Percentiles rank a stretch among this genome's conserved stretches.
Evolutionary conservation across 192 early-diverging fungal species (phyloP).

Genomic region (Globomyces pollinis-pini): DNA sequence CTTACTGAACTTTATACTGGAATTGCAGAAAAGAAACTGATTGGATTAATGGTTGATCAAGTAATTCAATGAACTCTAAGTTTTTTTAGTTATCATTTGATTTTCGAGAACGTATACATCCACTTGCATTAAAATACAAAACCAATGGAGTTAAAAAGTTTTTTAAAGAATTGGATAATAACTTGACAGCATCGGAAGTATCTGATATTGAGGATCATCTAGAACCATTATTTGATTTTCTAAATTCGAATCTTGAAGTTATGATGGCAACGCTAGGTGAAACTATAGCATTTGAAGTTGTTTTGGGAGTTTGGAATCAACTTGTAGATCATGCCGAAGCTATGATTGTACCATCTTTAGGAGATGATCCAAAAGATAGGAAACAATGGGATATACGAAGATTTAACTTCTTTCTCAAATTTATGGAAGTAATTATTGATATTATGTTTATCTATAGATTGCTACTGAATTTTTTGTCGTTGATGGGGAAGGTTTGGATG

Average conservation of each 20-base stretch:
- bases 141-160: constrained; percentile 1
- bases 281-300: constrained; percentile 14
- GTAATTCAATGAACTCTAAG: constrained; percentile 1
- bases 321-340: constrained; percentile 14
- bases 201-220: constrained; percentile 18
- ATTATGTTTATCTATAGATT: constrained; percentile 3
- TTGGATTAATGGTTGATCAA: constrained; percentile 16
- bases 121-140: constrained; percentile 18
- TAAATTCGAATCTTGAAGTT: constrained; percentile 30
- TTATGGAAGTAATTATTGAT: constrained; percentile 9
- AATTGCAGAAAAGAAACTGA: not conserved
- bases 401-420: constrained; percentile 13
- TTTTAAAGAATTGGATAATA: constrained; percentile 1
- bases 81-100: constrained; percentile 18
- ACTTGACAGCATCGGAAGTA: not conserved
- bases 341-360: constrained; percentile 19
- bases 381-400: constrained; percentile 19
- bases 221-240: constrained; percentile 13
- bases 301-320: constrained; percentile 18
- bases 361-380: constrained; percentile 17
- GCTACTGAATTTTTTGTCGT: constrained; percentile 7
- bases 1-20: not conserved
- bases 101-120: constrained; percentile 19
- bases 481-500: constrained; percentile 24
- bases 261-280: constrained; percentile 17